These are phyloP conservation scores for Letharia lupina DNA, from an alignment of 495 filamentous ascomycete genomes.

Conservation along the genomic window DNA sequence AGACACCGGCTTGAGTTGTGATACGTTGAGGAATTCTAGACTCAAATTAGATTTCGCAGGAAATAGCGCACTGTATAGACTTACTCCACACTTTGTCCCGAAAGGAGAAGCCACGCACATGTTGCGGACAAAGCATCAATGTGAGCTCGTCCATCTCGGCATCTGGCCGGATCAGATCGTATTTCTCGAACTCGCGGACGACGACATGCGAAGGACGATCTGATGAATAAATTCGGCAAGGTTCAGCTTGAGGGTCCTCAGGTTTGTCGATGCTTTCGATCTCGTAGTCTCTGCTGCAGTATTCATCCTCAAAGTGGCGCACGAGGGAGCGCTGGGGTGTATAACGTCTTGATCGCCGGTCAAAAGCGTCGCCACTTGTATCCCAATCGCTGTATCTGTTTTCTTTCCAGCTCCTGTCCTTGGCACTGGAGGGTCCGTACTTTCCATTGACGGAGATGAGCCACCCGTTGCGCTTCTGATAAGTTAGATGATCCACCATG, in stretches of 20 bases:
- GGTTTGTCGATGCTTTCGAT: neutral
- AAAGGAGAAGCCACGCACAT: conserved; percentile 23
- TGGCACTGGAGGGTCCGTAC: conserved; percentile 19
- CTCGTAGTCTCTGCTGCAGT: conserved; percentile 3
- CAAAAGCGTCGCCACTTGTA: conserved; percentile 2
- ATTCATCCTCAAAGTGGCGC: neutral
- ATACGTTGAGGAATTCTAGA: conserved; percentile 18
- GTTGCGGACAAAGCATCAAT: conserved; percentile 21
- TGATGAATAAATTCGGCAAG: conserved; percentile 8
- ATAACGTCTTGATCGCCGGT: conserved; percentile 4
- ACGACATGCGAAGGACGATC: conserved; percentile 13
- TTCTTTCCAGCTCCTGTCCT: conserved; percentile 21
- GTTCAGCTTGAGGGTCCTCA: conserved; percentile 12
- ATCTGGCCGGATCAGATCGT: conserved; percentile 14
- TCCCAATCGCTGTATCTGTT: conserved; percentile 18
- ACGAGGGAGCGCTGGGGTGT: neutral
- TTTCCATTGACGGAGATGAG: conserved; percentile 24
- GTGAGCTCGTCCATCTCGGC: conserved; percentile 17
- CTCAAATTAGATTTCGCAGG: neutral
- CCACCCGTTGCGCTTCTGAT: conserved; percentile 22
- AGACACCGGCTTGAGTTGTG: conserved; percentile 18
- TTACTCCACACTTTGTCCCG: conserved; percentile 26
- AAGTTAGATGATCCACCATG: conserved; percentile 24
- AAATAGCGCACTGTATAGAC: neutral
- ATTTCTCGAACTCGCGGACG: conserved; percentile 16